Evolutionary conservation across 345 rosid species (phyloP).

Genomic region (Cardamine occulta): DNA sequence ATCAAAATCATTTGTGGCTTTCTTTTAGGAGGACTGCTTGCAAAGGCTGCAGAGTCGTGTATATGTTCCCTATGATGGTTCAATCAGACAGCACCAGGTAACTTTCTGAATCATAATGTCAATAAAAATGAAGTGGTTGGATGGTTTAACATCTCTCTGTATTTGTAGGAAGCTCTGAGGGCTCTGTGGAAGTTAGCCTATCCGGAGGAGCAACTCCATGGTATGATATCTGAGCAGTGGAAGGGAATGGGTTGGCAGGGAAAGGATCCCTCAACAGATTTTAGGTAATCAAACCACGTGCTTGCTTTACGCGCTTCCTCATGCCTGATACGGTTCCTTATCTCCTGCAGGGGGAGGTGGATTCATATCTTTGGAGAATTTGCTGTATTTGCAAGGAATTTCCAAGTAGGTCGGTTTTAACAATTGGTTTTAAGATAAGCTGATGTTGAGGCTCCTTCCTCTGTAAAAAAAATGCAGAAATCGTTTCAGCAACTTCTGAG

Average conservation of each 20-base stretch:
- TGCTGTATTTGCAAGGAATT: slow-evolving; percentile 70
- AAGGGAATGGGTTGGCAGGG: slow-evolving; percentile 99
- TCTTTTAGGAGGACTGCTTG: slow-evolving; percentile 75
- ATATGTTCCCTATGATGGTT: slow-evolving; percentile 77
- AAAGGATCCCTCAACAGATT: slow-evolving; percentile 92
- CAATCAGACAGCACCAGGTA: slow-evolving; percentile 64
- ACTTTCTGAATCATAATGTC: neutral
- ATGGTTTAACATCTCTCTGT: neutral
- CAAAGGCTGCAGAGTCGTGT: slow-evolving; percentile 75
- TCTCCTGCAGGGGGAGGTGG: slow-evolving; percentile 87
- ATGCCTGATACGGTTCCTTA: slow-evolving; percentile 2
- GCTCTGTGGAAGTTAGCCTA: slow-evolving; percentile 78
- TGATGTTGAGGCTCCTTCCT: neutral
- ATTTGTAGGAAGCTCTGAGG: slow-evolving; percentile 79
- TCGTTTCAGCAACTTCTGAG: slow-evolving; percentile 82
- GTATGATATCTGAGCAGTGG: slow-evolving; percentile 91
- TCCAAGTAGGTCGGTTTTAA: slow-evolving; percentile 53
- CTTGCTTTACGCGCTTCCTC: neutral
- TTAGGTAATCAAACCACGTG: slow-evolving; percentile 54
- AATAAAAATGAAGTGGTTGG: neutral
- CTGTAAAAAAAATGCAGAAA: slow-evolving; percentile 49
- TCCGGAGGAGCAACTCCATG: slow-evolving; percentile 77
- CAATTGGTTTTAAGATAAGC: neutral
- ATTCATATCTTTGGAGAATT: slow-evolving; percentile 89
- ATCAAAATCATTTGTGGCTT: neutral